Percentiles rank a stretch among this genome's conserved stretches.
These are phyloP conservation scores for Cryptomeria japonica DNA, from an alignment of 75 land plant species.

Conservation along the genomic window DNA sequence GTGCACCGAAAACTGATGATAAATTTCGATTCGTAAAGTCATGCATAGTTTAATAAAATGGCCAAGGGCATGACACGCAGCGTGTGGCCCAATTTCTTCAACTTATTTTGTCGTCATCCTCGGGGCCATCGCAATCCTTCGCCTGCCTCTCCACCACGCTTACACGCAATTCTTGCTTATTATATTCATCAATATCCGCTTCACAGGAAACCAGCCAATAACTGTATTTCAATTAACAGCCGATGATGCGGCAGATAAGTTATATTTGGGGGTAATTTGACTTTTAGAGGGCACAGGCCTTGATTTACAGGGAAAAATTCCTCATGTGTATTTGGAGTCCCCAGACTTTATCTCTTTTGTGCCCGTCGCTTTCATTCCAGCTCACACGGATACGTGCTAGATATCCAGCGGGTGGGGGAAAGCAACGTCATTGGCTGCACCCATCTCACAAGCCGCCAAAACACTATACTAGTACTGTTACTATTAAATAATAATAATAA, in stretches of 20 bases:
- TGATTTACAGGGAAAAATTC: not conserved
- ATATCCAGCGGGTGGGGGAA: slow-evolving; percentile 10
- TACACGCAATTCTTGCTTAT: not conserved
- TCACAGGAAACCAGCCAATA: not conserved
- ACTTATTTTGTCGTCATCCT: not conserved
- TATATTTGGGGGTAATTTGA: not conserved
- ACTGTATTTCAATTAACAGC: not conserved
- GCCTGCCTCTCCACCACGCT: not conserved
- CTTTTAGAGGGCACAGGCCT: not conserved
- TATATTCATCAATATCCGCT: slow-evolving; percentile 2
- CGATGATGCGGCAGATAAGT: not conserved
- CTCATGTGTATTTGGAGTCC: not conserved
- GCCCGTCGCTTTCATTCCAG: slow-evolving; percentile 4
- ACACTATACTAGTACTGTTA: too few species aligned
- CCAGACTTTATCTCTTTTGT: not conserved
- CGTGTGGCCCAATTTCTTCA: not conserved
- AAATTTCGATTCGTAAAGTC: not conserved
- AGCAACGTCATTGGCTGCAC: slow-evolving; percentile 5
- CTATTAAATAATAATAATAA: too few species aligned
- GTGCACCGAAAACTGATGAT: not conserved
- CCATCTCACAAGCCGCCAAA: not conserved
- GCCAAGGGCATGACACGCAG: not conserved
- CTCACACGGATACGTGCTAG: slow-evolving; percentile 10
- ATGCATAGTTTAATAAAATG: not conserved
- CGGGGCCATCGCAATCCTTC: not conserved